phyloP scores from a whole-genome alignment of 768 basidiomycete genomes.

The Hericium rajendrae region DNA sequence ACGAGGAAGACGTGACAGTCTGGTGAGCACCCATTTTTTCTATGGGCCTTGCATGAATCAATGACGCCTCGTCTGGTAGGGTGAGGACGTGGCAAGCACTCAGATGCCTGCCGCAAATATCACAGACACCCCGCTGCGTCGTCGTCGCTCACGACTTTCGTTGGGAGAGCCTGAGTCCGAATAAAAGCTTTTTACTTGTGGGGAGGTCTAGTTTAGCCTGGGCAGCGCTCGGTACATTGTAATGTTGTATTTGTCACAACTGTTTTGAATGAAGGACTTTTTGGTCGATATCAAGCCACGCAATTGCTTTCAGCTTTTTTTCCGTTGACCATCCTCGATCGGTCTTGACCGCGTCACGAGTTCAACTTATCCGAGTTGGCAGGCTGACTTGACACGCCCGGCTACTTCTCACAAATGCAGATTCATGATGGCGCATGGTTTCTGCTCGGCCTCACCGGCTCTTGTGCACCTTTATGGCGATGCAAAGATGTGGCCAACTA shows the following conservation, averaged over 20 bases:
- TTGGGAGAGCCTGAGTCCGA: background rate
- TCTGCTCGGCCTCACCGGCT: no score
- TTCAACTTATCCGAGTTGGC: no score
- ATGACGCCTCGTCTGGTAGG: conserved; percentile 2
- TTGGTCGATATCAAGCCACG: no score
- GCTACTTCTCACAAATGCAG: no score
- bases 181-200: background rate
- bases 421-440: no score
- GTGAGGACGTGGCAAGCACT: conserved; percentile 2
- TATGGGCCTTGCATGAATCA: background rate
- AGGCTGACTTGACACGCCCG: no score
- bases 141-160: conserved; percentile 7
- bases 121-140: conserved; percentile 3
- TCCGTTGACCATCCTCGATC: no score
- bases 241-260: background rate
- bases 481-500: no score
- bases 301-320: no score
- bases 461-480: no score
- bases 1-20: background rate
- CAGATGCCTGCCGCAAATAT: conserved; percentile 4
- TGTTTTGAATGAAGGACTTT: background rate
- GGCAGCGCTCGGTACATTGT: background rate
- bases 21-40: background rate
- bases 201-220: background rate
- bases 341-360: no score